Evolutionary conservation across 352 stramenopile species (phyloP), one percentile per base, ranked within the genome.

Genomic region (Pythium brachiatum): DNA sequence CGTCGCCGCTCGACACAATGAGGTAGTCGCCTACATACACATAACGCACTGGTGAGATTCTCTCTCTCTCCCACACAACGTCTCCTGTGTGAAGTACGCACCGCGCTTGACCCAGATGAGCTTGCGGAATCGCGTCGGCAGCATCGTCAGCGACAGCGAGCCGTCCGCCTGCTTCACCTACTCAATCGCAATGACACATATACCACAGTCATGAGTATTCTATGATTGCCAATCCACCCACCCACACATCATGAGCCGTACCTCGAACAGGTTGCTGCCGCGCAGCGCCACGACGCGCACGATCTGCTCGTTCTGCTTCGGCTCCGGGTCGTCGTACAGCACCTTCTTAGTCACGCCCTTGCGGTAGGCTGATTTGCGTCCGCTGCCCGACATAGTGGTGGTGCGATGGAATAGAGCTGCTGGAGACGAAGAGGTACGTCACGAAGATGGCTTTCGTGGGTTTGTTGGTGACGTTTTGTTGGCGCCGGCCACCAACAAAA

Each of bases 91-190:
- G 20, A 15, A 47, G 4, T 12, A 53, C 26, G 23, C 47, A 88
- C 79, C 82, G 53, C 96, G 84, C 78, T 99, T 99, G 51, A 99
- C 92, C 96, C 96, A 99, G 51, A 99, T 98, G 27, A 99, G 83
- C 79, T 99, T 99, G 62, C 94, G 90, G 76, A 99, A 99, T 69
- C 98, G 98, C 39, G 96, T 98, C 18, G 96, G 96, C 62, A 99
- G 80, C 74, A 99, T 97, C 26, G 96, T 97, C 56, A 99, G 73
- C 9, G 79, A 70, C 53, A 73, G 82, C 23, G 65, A 57, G 50
- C 83, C 88, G 34, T 81, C 64, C 1, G 74, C 72, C 44, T 92
- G 76, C 59, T 82, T 70, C 27, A 95, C 79, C 83, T 94, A 39
- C 39, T n/a, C 11, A n/a, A n/a, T n/a, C n/a, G n/a, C n/a, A n/a